Evolutionary conservation across 345 rosid species (phyloP), one percentile per base, ranked within the genome.

Genomic region (Eutrema yunnanense): DNA sequence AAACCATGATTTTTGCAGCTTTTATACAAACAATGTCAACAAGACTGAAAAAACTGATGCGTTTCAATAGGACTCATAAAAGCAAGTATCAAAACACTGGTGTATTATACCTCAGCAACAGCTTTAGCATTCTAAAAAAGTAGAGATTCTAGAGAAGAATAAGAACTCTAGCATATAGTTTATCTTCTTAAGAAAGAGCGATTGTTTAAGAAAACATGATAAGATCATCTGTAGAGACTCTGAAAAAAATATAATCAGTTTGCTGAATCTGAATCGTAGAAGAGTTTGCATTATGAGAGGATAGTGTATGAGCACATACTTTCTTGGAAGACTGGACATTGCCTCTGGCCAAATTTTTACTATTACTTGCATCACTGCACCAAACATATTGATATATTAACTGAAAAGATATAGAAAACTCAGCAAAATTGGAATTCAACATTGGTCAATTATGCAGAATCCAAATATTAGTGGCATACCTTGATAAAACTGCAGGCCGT

Each of bases 401-500:
- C 16, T 40, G 37, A 42, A 22, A 46, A 57, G 46, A 50, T n/a
- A 8, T 38, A 59, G 11, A 36, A 27, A 30, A 53, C 12, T 41
- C 49, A 36, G 58, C 0, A 43, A 8, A 52, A 11, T 4, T 44
- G 57, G 64, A 62, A 75, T 6, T 53, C 51, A 43, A 22, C 43
- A 33, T 13, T 47, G 53, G 64, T 56, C 57, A 66, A 7, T 36
- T 38, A 58, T 16, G 50, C 12, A 40, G 62, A 68, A 72, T 73
- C 65, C 51, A 80, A 55, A 51, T 51, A 46, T 71, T 26, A 16
- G 72, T 37, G 78, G 81, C 84, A 81, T 81, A 92, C 99, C 94
- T 90, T 81, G 84, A 72, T 78, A 80, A 84, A 84, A 83, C 73
- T 73, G 65, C 52, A 72, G 76, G 76, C 46, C 78, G 73, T 53